Conservation (phyloP, 78 protist species). For the Cavenderia fasciculata region DNA sequence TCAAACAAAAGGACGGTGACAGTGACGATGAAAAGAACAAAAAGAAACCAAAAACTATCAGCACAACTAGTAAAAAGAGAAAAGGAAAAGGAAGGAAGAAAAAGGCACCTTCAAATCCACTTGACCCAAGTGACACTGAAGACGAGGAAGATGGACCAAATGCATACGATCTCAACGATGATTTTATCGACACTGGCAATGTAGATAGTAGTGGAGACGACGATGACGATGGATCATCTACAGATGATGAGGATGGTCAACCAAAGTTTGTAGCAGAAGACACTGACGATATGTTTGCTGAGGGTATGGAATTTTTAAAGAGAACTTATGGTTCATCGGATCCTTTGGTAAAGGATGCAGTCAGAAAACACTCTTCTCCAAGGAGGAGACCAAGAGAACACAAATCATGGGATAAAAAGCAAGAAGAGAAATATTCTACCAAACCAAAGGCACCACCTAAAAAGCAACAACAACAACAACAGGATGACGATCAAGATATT, state of each 20-base stretch:
- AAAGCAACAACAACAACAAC: not conserved
- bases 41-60: slow-evolving; percentile 6
- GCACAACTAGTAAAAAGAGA: slow-evolving; percentile 15
- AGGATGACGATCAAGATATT: slow-evolving; percentile 13
- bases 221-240: not conserved
- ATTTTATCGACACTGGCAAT: slow-evolving; percentile 1
- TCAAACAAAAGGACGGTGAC: not conserved
- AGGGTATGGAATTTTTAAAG: slow-evolving; percentile 31
- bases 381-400: not conserved
- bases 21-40: not conserved
- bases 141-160: slow-evolving; percentile 66
- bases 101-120: not conserved
- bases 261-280: not conserved
- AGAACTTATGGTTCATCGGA: not conserved
- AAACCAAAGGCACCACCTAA: not conserved
- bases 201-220: not conserved
- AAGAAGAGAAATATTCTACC: not conserved
- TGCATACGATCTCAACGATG: slow-evolving; percentile 42
- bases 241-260: not conserved
- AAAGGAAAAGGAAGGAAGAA: slow-evolving; percentile 23
- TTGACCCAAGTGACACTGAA: slow-evolving; percentile 20
- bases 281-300: slow-evolving; percentile 15
- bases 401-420: not conserved
- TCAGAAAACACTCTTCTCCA: not conserved
- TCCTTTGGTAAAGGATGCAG: not conserved